Conservation (phyloP, 345 rosid genomes). For the Rhodamnia argentea region DNA sequence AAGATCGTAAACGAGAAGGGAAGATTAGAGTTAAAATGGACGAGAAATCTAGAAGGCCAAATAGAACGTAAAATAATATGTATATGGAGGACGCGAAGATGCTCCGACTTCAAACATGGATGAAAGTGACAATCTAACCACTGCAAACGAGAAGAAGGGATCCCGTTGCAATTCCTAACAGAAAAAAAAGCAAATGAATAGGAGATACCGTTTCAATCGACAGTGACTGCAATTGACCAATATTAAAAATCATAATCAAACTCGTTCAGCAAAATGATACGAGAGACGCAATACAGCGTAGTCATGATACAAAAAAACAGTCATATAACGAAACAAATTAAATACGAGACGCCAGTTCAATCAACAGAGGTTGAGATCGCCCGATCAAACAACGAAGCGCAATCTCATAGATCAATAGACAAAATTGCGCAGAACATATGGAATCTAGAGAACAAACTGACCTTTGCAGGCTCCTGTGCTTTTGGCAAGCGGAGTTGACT, state of each 20-base stretch:
- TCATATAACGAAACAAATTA: neutral
- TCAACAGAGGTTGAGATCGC: neutral
- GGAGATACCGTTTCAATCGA: neutral
- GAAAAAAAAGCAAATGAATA: neutral
- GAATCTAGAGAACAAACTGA: conserved; percentile 2
- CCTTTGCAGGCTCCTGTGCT: conserved; percentile 28
- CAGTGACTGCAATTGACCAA: neutral
- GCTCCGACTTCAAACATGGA: neutral
- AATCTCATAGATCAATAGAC: neutral
- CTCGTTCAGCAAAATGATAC: neutral
- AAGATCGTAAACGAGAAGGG: neutral
- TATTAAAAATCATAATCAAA: neutral
- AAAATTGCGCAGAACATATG: neutral
- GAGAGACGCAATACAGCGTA: neutral
- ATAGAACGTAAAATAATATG: neutral
- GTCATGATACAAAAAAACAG: neutral
- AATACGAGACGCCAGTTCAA: neutral
- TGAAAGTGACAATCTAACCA: neutral
- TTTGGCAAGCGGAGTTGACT: conserved; percentile 20
- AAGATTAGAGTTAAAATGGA: neutral
- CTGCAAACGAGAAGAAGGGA: neutral
- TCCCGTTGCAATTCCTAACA: neutral
- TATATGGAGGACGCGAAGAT: neutral
- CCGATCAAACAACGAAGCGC: neutral
- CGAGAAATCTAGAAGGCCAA: neutral